A percentile compares a stretch with the other conserved stretches of the same genome.
phyloP scores from a whole-genome alignment of 1,284 basidiomycete genomes.

The Sparassis latifolia region DNA sequence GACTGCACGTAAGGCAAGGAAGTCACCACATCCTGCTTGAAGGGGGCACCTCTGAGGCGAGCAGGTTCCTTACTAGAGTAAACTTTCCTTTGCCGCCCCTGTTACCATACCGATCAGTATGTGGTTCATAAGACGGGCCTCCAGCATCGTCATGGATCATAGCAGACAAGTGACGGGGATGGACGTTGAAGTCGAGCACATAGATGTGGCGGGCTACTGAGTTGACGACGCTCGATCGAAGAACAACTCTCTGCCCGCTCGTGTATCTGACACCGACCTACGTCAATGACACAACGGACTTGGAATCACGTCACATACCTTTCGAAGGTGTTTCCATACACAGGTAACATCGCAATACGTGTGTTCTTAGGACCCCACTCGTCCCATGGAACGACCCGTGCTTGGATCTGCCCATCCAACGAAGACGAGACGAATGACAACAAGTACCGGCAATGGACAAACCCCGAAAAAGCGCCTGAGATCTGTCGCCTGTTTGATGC shows the following conservation, averaged over 20 bases:
- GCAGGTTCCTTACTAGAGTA: not conserved
- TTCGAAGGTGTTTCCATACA: not conserved
- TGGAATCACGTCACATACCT: not conserved
- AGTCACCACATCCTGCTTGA: conserved; percentile 4
- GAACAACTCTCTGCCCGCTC: conserved; percentile 33
- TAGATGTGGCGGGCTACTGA: not conserved
- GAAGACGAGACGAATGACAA: conserved; percentile 18
- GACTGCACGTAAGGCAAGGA: conserved; percentile 4
- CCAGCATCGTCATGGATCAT: conserved; percentile 12
- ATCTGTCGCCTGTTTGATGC: not conserved
- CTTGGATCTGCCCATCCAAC: conserved; percentile 6
- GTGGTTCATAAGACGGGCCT: not conserved
- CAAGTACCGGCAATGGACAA: conserved; percentile 30
- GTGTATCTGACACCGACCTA: conserved; percentile 27
- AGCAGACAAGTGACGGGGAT: conserved; percentile 3
- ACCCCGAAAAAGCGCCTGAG: conserved; percentile 1
- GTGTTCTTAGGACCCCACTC: conserved; percentile 38
- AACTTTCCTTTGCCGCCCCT: not conserved
- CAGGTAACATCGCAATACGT: conserved; percentile 21
- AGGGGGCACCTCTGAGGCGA: not conserved
- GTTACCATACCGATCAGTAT: not conserved
- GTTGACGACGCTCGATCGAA: conserved; percentile 11
- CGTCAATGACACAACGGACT: not conserved
- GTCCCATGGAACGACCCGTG: conserved; percentile 26
- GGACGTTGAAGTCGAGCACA: conserved; percentile 29